Evolutionary conservation across 768 basidiomycete genomes (phyloP).

Genomic region (Pleurotus giganteus): DNA sequence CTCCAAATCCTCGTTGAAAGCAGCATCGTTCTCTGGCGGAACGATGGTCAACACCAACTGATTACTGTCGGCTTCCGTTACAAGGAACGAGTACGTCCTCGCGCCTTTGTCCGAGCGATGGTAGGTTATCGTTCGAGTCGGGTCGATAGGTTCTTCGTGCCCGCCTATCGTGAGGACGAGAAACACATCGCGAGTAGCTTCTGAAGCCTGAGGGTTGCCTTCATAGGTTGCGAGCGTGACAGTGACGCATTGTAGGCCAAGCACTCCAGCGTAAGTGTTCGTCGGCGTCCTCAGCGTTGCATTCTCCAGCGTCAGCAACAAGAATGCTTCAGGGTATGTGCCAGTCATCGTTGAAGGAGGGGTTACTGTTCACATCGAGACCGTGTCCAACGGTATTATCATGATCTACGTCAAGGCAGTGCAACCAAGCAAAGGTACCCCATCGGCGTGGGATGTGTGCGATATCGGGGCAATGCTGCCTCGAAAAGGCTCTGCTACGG

Average conservation of each 20-base stretch:
- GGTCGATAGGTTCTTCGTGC: conserved; percentile 62
- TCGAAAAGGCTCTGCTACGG: too few relatives aligned
- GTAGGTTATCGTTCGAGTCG: conserved; percentile 44
- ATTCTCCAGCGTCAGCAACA: conserved; percentile 51
- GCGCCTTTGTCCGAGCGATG: conserved; percentile 28
- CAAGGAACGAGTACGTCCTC: conserved; percentile 44
- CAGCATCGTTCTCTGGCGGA: conserved; percentile 26
- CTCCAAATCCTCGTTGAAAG: conserved; percentile 53
- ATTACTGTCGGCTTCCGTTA: conserved; percentile 33
- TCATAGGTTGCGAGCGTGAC: conserved; percentile 29
- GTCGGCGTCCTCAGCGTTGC: conserved; percentile 37
- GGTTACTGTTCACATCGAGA: not conserved
- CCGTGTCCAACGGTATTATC: not conserved
- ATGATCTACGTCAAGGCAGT: not conserved
- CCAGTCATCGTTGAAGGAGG: not conserved
- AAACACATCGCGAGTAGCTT: conserved; percentile 51
- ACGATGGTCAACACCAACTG: conserved; percentile 36
- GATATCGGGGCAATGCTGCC: too few relatives aligned
- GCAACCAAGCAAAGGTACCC: too few relatives aligned
- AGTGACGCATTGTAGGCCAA: conserved; percentile 65
- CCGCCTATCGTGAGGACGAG: conserved; percentile 58
- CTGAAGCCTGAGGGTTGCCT: conserved; percentile 13
- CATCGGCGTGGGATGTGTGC: too few relatives aligned
- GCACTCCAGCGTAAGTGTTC: conserved; percentile 36
- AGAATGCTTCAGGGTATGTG: conserved; percentile 48